Conservation (phyloP, 2,329 filamentous ascomycete genomes). For the Clarireedia homoeocarpa region DNA sequence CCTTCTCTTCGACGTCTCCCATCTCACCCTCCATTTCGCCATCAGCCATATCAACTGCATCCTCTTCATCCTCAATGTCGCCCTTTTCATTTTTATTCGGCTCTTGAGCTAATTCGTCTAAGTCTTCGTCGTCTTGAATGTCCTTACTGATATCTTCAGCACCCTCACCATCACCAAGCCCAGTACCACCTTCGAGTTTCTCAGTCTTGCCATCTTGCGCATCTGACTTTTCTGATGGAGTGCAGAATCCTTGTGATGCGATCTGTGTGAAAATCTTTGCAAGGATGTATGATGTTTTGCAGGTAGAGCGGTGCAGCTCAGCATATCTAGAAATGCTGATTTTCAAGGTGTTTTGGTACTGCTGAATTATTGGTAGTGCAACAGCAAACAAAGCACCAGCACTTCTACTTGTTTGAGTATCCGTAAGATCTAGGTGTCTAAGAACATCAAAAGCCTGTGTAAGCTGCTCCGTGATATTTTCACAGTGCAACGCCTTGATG, state of each 20-base stretch:
- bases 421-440: constrained; percentile 36
- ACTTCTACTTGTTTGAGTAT: constrained; percentile 35
- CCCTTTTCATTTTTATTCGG: constrained; percentile 50
- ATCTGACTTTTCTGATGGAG: constrained; percentile 72
- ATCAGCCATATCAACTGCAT: constrained; percentile 86
- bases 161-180: constrained; percentile 89
- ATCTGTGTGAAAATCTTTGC: constrained; percentile 72
- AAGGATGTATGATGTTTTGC: constrained; percentile 68
- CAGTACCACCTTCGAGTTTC: constrained; percentile 83
- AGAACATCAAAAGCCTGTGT: constrained; percentile 38
- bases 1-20: constrained; percentile 56
- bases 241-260: constrained; percentile 82
- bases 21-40: constrained; percentile 86
- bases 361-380: constrained; percentile 62
- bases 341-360: constrained; percentile 59
- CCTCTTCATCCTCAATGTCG: constrained; percentile 71
- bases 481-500: constrained; percentile 24
- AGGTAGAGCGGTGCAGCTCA: constrained; percentile 60
- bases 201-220: constrained; percentile 62
- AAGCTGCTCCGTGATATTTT: constrained; percentile 30
- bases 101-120: constrained; percentile 85
- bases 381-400: constrained; percentile 51
- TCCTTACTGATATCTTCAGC: constrained; percentile 98
- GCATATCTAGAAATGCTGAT: constrained; percentile 51
- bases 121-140: constrained; percentile 84